phyloP scores from a whole-genome alignment of 2,329 filamentous ascomycete genomes.

The Penicillium rolfsii region DNA sequence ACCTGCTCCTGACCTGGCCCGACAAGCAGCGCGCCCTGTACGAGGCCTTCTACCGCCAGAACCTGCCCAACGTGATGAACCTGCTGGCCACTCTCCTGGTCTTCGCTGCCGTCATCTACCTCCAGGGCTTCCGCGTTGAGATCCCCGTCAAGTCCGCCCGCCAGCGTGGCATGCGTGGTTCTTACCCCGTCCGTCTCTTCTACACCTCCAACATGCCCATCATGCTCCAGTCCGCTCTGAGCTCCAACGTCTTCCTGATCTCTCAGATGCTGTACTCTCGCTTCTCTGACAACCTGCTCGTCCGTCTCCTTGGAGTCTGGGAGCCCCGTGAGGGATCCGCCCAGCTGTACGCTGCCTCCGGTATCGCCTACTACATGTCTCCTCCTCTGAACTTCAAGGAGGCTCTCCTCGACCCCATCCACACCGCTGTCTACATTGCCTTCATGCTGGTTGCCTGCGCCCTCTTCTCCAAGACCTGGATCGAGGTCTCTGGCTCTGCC shows the following conservation, averaged over 20 bases:
- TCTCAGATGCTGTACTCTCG: conserved; percentile 99
- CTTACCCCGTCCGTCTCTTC: conserved; percentile 97
- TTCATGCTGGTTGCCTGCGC: conserved; percentile 99
- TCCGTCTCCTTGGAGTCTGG: conserved; percentile 97
- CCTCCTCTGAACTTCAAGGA: conserved; percentile 97
- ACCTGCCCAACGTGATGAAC: conserved; percentile 99
- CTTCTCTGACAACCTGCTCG: conserved; percentile 98
- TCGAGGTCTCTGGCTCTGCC: conserved; percentile 97
- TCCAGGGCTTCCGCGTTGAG: conserved; percentile 98
- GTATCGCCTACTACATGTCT: conserved; percentile 99
- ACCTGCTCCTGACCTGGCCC: conserved; percentile 96
- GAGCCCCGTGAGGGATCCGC: conserved; percentile 92
- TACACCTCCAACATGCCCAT: conserved; percentile 99
- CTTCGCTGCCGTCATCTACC: conserved; percentile 98
- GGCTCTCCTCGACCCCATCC: conserved; percentile 92
- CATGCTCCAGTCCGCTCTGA: conserved; percentile 98
- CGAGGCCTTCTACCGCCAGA: conserved; percentile 99
- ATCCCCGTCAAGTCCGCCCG: conserved; percentile 99
- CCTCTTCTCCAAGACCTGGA: conserved; percentile 99
- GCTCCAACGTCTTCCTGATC: conserved; percentile 98
- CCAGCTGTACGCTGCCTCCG: conserved; percentile 90
- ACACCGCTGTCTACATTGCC: conserved; percentile 90
- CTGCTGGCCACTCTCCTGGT: conserved; percentile 88
- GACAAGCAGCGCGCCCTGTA: conserved; percentile 98
- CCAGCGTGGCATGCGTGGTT: conserved; percentile 97